Base-by-base conservation (phyloP, 1,284 basidiomycete species). In the Boletus semigastroideus region DNA sequence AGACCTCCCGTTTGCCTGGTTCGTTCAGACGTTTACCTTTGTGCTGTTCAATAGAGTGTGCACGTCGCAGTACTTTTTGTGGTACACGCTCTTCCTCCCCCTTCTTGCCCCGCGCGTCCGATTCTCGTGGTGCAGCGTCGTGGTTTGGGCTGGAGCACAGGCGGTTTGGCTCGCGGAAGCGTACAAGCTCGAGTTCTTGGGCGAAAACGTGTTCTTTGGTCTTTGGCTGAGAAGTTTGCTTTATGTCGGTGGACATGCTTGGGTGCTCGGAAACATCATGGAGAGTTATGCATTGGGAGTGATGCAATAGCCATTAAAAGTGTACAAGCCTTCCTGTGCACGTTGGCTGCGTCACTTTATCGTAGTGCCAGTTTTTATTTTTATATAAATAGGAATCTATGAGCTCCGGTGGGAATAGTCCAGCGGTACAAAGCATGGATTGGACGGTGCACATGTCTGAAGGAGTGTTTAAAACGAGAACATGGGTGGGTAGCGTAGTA, bases 41-140 rank as follows among this genome's bases (percentile, higher is more conserved):
- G 94, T 98, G 14, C 76, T 92, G 1, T 95, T 98, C 77, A 99
- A 99, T 72, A 97, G 98, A 74, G 97, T 99, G 40, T 97, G 94
- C 78, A 99, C 97, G 0, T 96, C 93, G 1, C 72, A 99, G 88
- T 99, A 99, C 74, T 99, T 98, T 72, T 78, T 98, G 44, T 99
- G 97, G 97, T 98, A 96, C 67, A 83, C 95, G 8, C 86, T 94
- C 56, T 84, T 99, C 55, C 72, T 99, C 0, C 95, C 97, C 0
- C 77, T 95, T 3, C 73, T 97, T 12, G 76, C 93, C 4, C 86
- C 92, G 0, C 78, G 74, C 14, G 68, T 96, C 0, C 65, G 70
- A 0, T 74, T 93, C 31, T 73, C 82, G 0, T 68, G 69, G 25
- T 45, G 68, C 3, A 78, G 80, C 46, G 52, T 83, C 1, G 72